Evolutionary conservation across 768 basidiomycete species (phyloP).

Genomic region (Boletus vermiculosoides): DNA sequence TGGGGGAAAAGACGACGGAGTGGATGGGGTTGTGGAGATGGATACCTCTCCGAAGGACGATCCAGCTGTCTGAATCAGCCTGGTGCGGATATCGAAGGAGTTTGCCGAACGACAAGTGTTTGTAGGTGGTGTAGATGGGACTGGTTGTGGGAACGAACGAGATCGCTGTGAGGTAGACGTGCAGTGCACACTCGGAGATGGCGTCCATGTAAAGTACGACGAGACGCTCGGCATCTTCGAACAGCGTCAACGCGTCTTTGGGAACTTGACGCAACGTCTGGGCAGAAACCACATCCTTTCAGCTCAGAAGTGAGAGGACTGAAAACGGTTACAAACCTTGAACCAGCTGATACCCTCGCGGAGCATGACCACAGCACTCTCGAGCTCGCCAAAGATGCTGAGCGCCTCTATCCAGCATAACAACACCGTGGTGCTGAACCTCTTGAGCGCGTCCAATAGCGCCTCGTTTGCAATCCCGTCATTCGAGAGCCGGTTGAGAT

Average conservation of each 20-base stretch:
- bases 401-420: conserved; percentile 19
- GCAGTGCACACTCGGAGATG: conserved; percentile 22
- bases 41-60: not conserved
- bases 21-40: conserved; percentile 6
- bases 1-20: conserved; percentile 17
- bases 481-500: conserved; percentile 13
- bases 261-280: conserved; percentile 11
- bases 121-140: conserved; percentile 8
- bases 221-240: conserved; percentile 20
- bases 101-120: conserved; percentile 4
- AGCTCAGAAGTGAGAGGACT: not conserved
- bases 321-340: conserved; percentile 3
- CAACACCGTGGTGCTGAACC: conserved; percentile 14
- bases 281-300: not conserved
- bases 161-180: conserved; percentile 16
- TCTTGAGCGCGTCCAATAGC: conserved; percentile 7
- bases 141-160: not conserved
- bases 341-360: conserved; percentile 15
- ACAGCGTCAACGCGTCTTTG: conserved; percentile 1
- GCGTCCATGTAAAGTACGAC: conserved; percentile 20
- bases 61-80: not conserved
- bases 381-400: conserved; percentile 20
- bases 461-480: conserved; percentile 8
- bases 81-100: not conserved
- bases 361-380: conserved; percentile 16